A percentile compares a stretch with the other conserved stretches of the same genome.
phyloP scores from a whole-genome alignment of 2,329 filamentous ascomycete species.

The Microsporum audouinii region DNA sequence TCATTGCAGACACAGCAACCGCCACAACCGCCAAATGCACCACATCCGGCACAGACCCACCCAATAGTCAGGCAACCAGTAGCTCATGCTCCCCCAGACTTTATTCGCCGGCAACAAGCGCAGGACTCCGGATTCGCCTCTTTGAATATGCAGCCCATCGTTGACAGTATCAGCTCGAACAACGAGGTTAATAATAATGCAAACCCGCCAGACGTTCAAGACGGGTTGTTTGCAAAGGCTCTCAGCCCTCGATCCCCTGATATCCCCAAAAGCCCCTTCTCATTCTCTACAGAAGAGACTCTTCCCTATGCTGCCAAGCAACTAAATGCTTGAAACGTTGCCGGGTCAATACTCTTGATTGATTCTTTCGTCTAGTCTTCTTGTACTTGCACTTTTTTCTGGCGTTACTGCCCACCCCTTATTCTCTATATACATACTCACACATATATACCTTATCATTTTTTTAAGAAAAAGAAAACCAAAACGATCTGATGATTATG shows the following conservation, averaged over 20 bases:
- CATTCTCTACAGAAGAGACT: slow-evolving; percentile 40
- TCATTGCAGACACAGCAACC: slow-evolving; percentile 23
- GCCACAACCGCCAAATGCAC: slow-evolving; percentile 20
- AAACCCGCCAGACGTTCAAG: slow-evolving; percentile 40
- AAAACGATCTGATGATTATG: not conserved
- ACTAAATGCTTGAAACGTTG: slow-evolving; percentile 9
- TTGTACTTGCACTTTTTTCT: not conserved
- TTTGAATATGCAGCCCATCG: slow-evolving; percentile 20
- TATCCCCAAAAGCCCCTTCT: slow-evolving; percentile 73
- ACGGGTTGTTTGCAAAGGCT: slow-evolving; percentile 77
- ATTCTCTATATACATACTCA: not conserved
- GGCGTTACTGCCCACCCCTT: not conserved
- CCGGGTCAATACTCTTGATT: not conserved
- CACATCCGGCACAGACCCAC: slow-evolving; percentile 7
- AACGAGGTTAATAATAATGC: slow-evolving; percentile 15
- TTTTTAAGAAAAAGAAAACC: not conserved
- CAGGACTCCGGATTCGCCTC: slow-evolving; percentile 14
- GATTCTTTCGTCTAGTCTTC: not conserved
- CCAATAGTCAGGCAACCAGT: slow-evolving; percentile 18
- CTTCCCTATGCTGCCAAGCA: slow-evolving; percentile 17
- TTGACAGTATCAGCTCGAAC: slow-evolving; percentile 19
- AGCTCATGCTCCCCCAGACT: slow-evolving; percentile 29
- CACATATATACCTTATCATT: not conserved
- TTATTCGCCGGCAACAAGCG: slow-evolving; percentile 23
- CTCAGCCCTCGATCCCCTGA: slow-evolving; percentile 79